Evolutionary conservation across 1,284 basidiomycete genomes (phyloP).

Genomic region (Afroboletus lepidellus): DNA sequence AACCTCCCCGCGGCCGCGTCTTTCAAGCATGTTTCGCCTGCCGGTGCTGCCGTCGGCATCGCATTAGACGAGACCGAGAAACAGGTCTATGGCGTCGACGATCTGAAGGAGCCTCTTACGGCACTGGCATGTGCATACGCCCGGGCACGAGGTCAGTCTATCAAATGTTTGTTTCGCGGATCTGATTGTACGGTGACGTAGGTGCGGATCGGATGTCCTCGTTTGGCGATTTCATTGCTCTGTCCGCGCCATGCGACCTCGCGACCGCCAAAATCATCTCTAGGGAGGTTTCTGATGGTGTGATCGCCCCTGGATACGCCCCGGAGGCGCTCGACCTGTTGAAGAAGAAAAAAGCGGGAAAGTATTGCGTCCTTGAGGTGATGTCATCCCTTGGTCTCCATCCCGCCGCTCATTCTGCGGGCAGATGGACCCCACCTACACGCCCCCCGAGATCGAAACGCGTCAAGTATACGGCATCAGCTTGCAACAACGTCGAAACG

Average conservation of each 20-base stretch:
- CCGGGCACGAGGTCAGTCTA: slow-evolving; percentile 78
- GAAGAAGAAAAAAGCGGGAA: slow-evolving; percentile 96
- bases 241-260: slow-evolving; percentile 90
- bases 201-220: slow-evolving; percentile 99
- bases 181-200: slow-evolving; percentile 29
- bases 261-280: slow-evolving; percentile 96
- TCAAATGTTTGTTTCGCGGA: slow-evolving; percentile 2
- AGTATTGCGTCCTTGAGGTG: slow-evolving; percentile 96
- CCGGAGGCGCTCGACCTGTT: slow-evolving; percentile 89
- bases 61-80: slow-evolving; percentile 86
- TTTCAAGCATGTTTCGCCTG: slow-evolving; percentile 99
- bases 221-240: slow-evolving; percentile 97
- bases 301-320: slow-evolving; percentile 94
- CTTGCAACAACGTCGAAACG: slow-evolving; percentile 91
- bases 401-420: slow-evolving; percentile 1
- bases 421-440: slow-evolving; percentile 86
- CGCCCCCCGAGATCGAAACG: slow-evolving; percentile 80
- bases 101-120: slow-evolving; percentile 87
- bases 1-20: slow-evolving; percentile 93
- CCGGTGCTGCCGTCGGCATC: slow-evolving; percentile 91
- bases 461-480: slow-evolving; percentile 94
- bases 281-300: slow-evolving; percentile 96
- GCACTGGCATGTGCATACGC: slow-evolving; percentile 93
- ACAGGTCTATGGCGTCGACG: slow-evolving; percentile 95
- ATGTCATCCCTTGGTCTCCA: slow-evolving; percentile 3